Evolutionary conservation across 495 filamentous ascomycete species (phyloP), one percentile per base, ranked within the genome.

Genomic region (Tuber indicum): DNA sequence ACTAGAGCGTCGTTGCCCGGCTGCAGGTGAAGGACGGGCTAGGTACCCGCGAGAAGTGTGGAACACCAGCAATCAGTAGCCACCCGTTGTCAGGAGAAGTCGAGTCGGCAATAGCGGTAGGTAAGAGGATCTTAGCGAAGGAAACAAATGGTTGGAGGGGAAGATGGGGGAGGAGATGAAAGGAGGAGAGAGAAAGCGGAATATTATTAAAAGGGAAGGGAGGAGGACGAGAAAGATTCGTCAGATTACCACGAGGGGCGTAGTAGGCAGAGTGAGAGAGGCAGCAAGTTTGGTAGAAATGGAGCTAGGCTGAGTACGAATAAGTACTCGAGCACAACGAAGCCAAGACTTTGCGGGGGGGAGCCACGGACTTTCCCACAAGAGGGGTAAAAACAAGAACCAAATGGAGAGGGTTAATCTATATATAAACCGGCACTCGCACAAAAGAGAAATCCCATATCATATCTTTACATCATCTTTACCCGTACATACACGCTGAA

Each of bases 41-140:
- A 7, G 26, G 69, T 32, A 76, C 46, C 47, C 47, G 44, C 66
- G 39, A 14, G 72, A 41, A 39, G 41, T 71, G 43, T 75, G 73
- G 46, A 43, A 47, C 26, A 43, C 72, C 74, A 74, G 77, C 26
- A 80, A 72, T 42, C 73, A 79, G 23, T 66, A 49, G 72, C 71
- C 69, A 46, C 75, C 77, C 76, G 77, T 46, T 79, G 46, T 52
- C 39, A 75, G 43, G 42, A 74, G 66, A 66, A 79, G 46, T 26
- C 49, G 49, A n/a, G 74, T 49, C 12, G 14, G 36, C 45, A 41
- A 21, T 7, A 66, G 36, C 21, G 49, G 76, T 39, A 47, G 9
- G 44, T 58, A 42, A 62, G 49, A 62, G 42, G 47, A 47, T 43
- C 46, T 72, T 21, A 19, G 42, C 45, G 69, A 75, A 49, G 32